These are phyloP conservation scores for Hordeum marinum DNA, from an alignment of 176 grass and related monocot genomes.

Conservation along the genomic window DNA sequence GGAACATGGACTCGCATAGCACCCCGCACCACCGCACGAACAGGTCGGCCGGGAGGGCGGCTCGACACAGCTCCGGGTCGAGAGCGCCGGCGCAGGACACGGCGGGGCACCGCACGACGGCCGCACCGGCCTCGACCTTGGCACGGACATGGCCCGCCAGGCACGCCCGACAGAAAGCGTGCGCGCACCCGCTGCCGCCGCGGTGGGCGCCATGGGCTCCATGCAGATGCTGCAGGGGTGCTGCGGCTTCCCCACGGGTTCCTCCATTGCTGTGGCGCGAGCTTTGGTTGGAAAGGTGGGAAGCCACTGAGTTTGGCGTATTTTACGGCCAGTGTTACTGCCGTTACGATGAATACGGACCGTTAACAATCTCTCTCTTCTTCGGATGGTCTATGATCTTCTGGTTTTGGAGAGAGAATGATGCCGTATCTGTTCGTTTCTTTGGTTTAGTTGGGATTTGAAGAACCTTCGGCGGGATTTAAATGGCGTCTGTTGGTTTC, in stretches of 20 bases:
- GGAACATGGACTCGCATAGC: constrained; percentile 46
- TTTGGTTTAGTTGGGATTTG: background rate
- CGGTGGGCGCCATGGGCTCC: constrained; percentile 36
- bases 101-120: constrained; percentile 38
- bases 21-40: constrained; percentile 51
- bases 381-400: background rate
- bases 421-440: background rate
- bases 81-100: constrained; percentile 38
- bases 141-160: constrained; percentile 45
- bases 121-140: constrained; percentile 45
- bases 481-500: background rate
- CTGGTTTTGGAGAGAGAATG: background rate
- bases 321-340: background rate
- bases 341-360: background rate
- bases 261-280: constrained; percentile 10
- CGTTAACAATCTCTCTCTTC: background rate
- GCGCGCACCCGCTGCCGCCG: constrained; percentile 33
- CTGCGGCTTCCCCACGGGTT: background rate
- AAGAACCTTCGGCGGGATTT: background rate
- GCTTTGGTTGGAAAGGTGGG: background rate
- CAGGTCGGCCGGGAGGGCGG: constrained; percentile 7
- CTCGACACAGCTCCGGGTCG: constrained; percentile 31
- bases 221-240: constrained; percentile 65
- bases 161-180: constrained; percentile 60
- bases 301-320: background rate